Evolutionary conservation across 2,329 filamentous ascomycete species (phyloP).

Genomic region (Lecanicillium sp.): DNA sequence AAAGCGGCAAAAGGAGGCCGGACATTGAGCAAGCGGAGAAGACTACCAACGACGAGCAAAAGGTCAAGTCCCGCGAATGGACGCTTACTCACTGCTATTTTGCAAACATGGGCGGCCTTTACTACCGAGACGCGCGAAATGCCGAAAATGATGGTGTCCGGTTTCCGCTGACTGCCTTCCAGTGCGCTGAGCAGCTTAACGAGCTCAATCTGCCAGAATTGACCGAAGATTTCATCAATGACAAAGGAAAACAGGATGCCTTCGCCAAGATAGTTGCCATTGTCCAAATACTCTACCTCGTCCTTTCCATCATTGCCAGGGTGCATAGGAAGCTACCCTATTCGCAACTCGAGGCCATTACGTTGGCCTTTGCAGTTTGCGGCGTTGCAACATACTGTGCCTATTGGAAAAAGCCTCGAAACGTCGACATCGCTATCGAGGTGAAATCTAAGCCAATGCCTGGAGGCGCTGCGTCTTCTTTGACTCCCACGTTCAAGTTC

Average conservation of each 20-base stretch:
- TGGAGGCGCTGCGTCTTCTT: too few species aligned
- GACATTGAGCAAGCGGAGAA: background rate
- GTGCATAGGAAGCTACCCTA: background rate
- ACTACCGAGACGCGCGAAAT: background rate
- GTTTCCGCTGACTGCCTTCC: background rate
- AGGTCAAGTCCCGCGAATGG: background rate
- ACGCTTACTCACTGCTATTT: background rate
- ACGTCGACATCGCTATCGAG: background rate
- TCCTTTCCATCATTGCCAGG: background rate
- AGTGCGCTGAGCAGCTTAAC: background rate
- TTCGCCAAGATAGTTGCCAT: background rate
- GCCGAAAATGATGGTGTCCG: background rate
- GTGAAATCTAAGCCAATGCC: too few species aligned
- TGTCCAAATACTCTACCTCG: background rate
- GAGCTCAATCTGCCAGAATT: too few species aligned
- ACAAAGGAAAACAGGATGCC: background rate
- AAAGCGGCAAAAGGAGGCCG: too few species aligned
- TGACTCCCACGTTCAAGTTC: background rate
- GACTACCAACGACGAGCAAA: background rate
- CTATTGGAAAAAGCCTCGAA: background rate
- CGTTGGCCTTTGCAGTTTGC: background rate
- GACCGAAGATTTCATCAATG: background rate
- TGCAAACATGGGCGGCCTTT: constrained; percentile 2
- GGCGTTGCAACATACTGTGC: background rate
- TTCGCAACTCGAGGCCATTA: constrained; percentile 1